Conservation (phyloP, 1,284 basidiomycete genomes). For the Boletus sp. region DNA sequence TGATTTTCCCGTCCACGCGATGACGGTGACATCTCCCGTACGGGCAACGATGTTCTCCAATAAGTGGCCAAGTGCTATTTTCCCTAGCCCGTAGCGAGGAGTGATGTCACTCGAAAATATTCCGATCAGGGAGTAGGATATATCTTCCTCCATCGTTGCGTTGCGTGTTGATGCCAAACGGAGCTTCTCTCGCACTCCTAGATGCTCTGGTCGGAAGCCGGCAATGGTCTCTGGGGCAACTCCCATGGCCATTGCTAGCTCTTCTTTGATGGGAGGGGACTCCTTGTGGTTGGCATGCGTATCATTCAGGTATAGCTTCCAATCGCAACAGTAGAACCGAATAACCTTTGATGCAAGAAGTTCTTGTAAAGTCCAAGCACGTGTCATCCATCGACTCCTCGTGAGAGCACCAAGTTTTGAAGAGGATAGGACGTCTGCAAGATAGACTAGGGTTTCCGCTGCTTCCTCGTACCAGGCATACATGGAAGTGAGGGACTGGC, state of each 20-base stretch:
- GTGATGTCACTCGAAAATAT: not conserved
- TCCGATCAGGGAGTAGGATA: not conserved
- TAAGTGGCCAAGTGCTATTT: not conserved
- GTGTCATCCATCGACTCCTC: constrained; percentile 21
- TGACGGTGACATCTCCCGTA: not conserved
- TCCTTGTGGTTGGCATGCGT: not conserved
- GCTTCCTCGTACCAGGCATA: constrained; percentile 13
- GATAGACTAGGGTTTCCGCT: constrained; percentile 3
- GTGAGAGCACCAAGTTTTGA: constrained; percentile 4
- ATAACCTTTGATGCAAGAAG: constrained; percentile 16
- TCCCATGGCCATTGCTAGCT: not conserved
- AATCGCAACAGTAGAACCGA: constrained; percentile 19
- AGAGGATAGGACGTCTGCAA: constrained; percentile 4
- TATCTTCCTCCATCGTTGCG: not conserved
- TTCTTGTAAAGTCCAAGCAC: constrained; percentile 23
- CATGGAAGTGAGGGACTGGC: constrained; percentile 18
- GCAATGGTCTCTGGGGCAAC: not conserved
- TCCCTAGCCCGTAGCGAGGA: not conserved
- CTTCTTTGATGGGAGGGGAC: not conserved
- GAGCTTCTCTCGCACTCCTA: not conserved
- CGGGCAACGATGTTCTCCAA: not conserved
- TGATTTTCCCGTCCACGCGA: not conserved
- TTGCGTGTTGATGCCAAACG: not conserved
- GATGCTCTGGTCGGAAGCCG: not conserved
- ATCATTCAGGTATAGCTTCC: not conserved